Base-by-base conservation (phyloP, 257 asterid genomes). In the Solanum tarapatanum region DNA sequence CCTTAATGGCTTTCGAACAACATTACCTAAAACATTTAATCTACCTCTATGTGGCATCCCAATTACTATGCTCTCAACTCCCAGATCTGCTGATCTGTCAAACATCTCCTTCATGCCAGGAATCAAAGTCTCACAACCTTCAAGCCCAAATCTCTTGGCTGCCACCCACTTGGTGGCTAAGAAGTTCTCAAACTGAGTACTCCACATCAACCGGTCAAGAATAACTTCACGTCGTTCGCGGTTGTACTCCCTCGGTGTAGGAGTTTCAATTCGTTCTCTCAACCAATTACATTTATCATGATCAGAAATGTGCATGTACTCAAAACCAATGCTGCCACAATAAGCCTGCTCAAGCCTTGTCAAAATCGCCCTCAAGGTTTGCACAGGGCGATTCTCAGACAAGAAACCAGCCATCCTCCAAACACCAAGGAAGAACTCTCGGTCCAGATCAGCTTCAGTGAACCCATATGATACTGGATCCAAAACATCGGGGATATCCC, bases 81-180 rank as follows among this genome's bases (percentile, higher is more conserved):
- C 99, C 77, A 95, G 97, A 92, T 95, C 99, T 55, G 99, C 97
- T 82, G 99, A 91, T 89, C 97, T 92, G 88, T 96, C 98, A 86
- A 96, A 96, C 99, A 96, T 96, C 92, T 96, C 99, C 93, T 96
- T 96, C 99, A 96, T 96, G 86, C 99, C 99, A 89, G 99, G 98
- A 88, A 96, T 96, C 96, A 96, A 91, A 41, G 99, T 96, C 92
- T 96, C 99, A 85, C 97, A 95, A 41, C 99, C 99, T 94, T 96
- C 99, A 86, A 96, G 97, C 87, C 99, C 99, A 92, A 96, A 96
- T 90, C 98, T 94, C 92, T 96, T 95, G 87, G 98, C 98, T 16
- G 98, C 96, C 74, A 95, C 93, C 98, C 98, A 96, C 91, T 96
- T 96, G 51, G 99, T 93, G 19, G 99, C 98, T 93, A 96, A 92